Base-by-base conservation (phyloP, 2,329 filamentous ascomycete species). In the Mycosphaerella arachidis region DNA sequence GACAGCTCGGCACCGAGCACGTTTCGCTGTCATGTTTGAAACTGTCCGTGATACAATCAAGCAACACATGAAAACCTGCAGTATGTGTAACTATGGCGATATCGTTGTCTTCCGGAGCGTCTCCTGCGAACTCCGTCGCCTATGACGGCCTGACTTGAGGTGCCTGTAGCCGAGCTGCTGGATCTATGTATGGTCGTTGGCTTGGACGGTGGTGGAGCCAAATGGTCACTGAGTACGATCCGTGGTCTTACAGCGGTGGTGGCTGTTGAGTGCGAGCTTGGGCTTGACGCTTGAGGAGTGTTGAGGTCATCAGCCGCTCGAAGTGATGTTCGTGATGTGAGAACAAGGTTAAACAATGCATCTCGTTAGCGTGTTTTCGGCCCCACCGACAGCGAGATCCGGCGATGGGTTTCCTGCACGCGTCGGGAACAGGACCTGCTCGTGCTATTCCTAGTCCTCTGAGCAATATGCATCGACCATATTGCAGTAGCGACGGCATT, bases 241-340 rank as follows among this genome's bases (percentile, higher is more conserved):
- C 40, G 5, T 43, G n/a, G 40, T 43, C 40, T 43, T 13, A n/a
- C 5, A 16, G 40, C 40, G 40, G 9, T 4, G 5, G 40, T 43
- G 40, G 40, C 10, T 37, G 35, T 37, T 10, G 10, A 37, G 35
- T 10, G 16, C 10, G 35, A 12, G 35, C 35, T 37, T 10, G 35
- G 35, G 10, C 16, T 37, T 10, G 10, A 37, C 16, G 33, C 30
- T 30, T 20, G 53, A 37, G 40, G 30, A 55, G 37, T 55, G 53
- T 46, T 48, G 37, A 55, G 53, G 37, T 55, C 53, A 55, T 55
- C 53, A 55, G 33, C 40, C 48, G 18, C 37, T 20, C 35, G 10
- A 37, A 37, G 35, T 33, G 50, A 27, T 33, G 29, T 30, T n/a
- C 8, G 37, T 37, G 31, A 29, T 20, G 51, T 27, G n/a, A 24